These are phyloP conservation scores for Fraxinus anomala DNA, from an alignment of 257 asterid species.

Conservation along the genomic window DNA sequence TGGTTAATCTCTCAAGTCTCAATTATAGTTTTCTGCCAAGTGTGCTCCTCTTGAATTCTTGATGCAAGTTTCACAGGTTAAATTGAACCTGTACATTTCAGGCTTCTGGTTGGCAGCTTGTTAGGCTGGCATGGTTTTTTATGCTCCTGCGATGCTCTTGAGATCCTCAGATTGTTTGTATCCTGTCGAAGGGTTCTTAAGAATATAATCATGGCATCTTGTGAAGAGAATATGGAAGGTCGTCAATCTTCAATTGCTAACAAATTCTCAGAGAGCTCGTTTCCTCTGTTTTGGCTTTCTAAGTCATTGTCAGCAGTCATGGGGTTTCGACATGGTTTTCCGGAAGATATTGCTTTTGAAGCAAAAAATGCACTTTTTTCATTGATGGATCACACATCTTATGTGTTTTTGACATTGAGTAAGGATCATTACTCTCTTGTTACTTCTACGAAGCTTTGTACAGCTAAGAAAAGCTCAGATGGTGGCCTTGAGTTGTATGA, in stretches of 20 bases:
- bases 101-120: conserved; percentile 73
- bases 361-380: conserved; percentile 45
- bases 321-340: conserved; percentile 47
- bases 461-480: conserved; percentile 36
- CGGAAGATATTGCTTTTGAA: conserved; percentile 46
- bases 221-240: conserved; percentile 44
- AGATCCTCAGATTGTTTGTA: conserved; percentile 64
- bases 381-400: conserved; percentile 71
- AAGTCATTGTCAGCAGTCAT: conserved; percentile 62
- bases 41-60: conserved; percentile 12
- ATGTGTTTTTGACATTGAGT: conserved; percentile 46
- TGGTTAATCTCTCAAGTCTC: not conserved
- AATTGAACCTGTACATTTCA: conserved; percentile 44
- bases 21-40: not conserved
- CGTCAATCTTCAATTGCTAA: conserved; percentile 39
- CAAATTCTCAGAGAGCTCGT: conserved; percentile 34
- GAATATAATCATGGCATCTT: conserved; percentile 50
- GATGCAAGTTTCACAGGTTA: conserved; percentile 19
- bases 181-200: conserved; percentile 79
- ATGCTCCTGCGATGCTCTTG: conserved; percentile 34
- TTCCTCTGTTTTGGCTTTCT: conserved; percentile 72
- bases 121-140: conserved; percentile 38
- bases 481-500: conserved; percentile 33
- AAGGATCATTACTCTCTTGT: conserved; percentile 45
- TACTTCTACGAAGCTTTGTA: conserved; percentile 37